A percentile compares a stretch with the other conserved stretches of the same genome.
These are phyloP conservation scores for Nakaseomyces delphensis DNA, from an alignment of 1,139 yeast species.

Conservation along the genomic window DNA sequence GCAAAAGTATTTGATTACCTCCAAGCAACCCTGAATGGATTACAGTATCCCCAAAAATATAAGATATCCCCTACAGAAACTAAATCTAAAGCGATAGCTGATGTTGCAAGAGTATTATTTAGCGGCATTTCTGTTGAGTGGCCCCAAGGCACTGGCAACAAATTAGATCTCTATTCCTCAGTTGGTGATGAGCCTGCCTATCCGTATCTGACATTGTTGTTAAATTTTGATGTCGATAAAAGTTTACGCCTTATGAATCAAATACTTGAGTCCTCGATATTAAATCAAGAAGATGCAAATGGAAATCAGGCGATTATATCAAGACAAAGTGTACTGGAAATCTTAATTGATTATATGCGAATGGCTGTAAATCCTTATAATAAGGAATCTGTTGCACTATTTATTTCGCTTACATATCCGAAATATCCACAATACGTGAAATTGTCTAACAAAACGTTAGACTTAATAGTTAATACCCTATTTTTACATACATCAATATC, in stretches of 20 bases:
- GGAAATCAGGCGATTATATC: slow-evolving; percentile 12
- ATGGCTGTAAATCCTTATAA: slow-evolving; percentile 14
- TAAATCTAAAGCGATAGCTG: slow-evolving; percentile 36
- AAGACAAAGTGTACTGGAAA: slow-evolving; percentile 30
- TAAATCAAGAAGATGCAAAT: slow-evolving; percentile 19
- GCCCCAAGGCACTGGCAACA: slow-evolving; percentile 34
- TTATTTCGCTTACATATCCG: slow-evolving; percentile 67
- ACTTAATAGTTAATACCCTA: slow-evolving; percentile 41
- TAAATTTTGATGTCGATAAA: slow-evolving; percentile 17
- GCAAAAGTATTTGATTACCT: slow-evolving; percentile 45
- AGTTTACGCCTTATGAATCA: slow-evolving; percentile 24
- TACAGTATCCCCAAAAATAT: slow-evolving; percentile 67
- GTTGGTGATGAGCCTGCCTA: slow-evolving; percentile 28
- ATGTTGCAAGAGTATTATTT: slow-evolving; percentile 49
- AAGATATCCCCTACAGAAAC: slow-evolving; percentile 31
- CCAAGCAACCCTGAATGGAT: slow-evolving; percentile 61
- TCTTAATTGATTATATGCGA: slow-evolving; percentile 23
- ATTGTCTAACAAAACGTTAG: slow-evolving; percentile 50
- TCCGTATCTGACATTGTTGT: slow-evolving; percentile 30
- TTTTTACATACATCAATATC: slow-evolving; percentile 31
- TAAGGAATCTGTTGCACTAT: slow-evolving; percentile 45
- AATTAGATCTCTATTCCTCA: slow-evolving; percentile 17
- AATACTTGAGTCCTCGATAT: slow-evolving; percentile 27
- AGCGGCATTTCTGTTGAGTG: slow-evolving; percentile 41
- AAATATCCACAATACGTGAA: slow-evolving; percentile 73